Base-by-base conservation (phyloP, 2,329 filamentous ascomycete species). In the Neofusicoccum ribis region DNA sequence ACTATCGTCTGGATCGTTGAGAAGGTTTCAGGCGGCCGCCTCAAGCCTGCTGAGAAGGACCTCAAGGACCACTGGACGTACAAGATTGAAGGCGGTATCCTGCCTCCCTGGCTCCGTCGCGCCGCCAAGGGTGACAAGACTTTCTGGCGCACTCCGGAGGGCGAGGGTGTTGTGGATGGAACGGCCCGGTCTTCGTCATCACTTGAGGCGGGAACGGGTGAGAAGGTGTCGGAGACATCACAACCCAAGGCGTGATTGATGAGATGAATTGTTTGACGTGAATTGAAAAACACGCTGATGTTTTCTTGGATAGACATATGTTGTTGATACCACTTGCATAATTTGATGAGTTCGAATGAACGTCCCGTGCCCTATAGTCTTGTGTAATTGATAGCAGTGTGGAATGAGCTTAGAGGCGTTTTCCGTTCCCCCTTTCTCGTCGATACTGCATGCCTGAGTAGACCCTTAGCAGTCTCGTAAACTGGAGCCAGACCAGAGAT, bases 21-120 rank as follows among this genome's bases (percentile, higher is more conserved):
- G 76, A 83, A 86, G 73, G 78, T 79, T 3, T 89, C 87, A 0
- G 82, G 87, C 1, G 91, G 91, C 49, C 86, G 89, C 44, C 85
- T 96, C 68, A 84, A 89, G 7, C 92, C 92, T 0, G 84, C 85
- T 5, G 91, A 93, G 78, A 90, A 92, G 78, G 84, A 90, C 7
- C 82, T 89, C 71, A 91, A 92, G 76, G 92, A 95, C 66, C 86
- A 84, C 9, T 96, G 92, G 92, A 91, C 90, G 0, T 94, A 88
- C 81, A 88, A 86, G 72, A 84, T 93, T 36, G 86, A 88, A 1
- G 91, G 91, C 15, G 91, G 91, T 0, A 78, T 95, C 58, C 78
- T 93, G 31, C 91, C 92, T 0, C 86, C 86, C 0, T 96, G 92
- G 92, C 73, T 92, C 60, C 80, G 83, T 65, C 85, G 92, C 36